phyloP scores from a whole-genome alignment of 345 rosid species.

The Camelina neglecta region DNA sequence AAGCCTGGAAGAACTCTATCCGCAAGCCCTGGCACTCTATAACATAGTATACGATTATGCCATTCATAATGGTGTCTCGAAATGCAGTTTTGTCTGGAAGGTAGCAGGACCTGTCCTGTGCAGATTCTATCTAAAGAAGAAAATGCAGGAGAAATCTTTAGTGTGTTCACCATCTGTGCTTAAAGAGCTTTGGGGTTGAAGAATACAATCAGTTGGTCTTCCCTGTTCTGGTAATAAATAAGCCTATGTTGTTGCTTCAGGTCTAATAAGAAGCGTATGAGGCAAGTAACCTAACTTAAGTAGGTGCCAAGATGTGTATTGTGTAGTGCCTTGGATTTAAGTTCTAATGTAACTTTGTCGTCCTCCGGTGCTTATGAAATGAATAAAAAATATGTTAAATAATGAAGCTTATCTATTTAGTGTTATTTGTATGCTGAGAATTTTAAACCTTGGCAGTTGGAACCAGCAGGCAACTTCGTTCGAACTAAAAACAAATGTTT shows the following conservation, averaged over 20 bases:
- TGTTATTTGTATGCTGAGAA: no score
- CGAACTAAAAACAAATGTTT: no score
- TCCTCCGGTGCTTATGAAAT: no score
- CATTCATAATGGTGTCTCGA: not conserved
- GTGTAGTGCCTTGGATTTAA: no score
- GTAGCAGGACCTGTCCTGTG: conserved; percentile 72
- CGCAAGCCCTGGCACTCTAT: conserved; percentile 64
- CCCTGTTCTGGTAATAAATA: not conserved
- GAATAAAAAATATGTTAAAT: no score
- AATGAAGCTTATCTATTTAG: no score
- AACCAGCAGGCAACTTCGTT: no score
- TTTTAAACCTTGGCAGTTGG: no score
- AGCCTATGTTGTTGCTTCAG: not conserved
- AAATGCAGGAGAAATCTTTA: conserved; percentile 26
- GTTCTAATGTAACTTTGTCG: no score
- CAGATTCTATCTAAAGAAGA: conserved; percentile 34
- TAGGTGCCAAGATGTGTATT: no score
- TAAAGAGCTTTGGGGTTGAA: conserved; percentile 50
- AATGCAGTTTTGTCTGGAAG: conserved; percentile 73
- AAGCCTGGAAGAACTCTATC: conserved; percentile 49
- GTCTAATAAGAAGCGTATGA: not conserved
- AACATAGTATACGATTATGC: conserved; percentile 56
- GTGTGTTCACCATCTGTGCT: conserved; percentile 47
- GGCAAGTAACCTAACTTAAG: not conserved
- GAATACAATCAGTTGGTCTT: not conserved